Evolutionary conservation across 179 eudicot species (phyloP).

Genomic region (Actinidia arguta): DNA sequence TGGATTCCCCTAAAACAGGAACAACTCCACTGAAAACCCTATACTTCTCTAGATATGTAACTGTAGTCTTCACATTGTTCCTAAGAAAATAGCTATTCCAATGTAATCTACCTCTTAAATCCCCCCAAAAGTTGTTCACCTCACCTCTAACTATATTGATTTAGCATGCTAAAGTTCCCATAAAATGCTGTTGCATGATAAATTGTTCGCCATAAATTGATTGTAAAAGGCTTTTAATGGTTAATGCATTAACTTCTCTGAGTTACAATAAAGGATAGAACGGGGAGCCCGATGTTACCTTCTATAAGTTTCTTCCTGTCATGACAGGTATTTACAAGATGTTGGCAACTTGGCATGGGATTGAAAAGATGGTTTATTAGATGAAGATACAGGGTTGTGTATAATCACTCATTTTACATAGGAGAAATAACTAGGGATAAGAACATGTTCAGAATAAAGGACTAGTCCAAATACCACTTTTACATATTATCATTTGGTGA

Average conservation of each 20-base stretch:
- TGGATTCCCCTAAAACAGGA: background rate
- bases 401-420: background rate
- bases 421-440: background rate
- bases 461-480: background rate
- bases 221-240: background rate
- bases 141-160: background rate
- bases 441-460: background rate
- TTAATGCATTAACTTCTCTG: slow-evolving; percentile 3
- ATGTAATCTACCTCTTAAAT: background rate
- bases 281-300: background rate
- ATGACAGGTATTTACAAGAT: background rate
- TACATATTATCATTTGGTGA: slow-evolving; percentile 6
- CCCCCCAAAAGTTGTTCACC: background rate
- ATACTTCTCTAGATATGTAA: background rate
- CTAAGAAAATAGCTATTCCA: background rate
- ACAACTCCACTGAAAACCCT: background rate
- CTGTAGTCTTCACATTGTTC: background rate
- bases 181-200: background rate
- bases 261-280: background rate
- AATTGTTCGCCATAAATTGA: background rate
- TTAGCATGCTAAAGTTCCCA: background rate
- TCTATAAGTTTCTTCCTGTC: background rate
- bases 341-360: background rate
- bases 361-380: slow-evolving; percentile 6
- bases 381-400: background rate